Percentiles rank a stretch among this genome's conserved stretches.
These are phyloP conservation scores for Alternaria rosae DNA, from an alignment of 2,329 filamentous ascomycete genomes.

Conservation along the genomic window DNA sequence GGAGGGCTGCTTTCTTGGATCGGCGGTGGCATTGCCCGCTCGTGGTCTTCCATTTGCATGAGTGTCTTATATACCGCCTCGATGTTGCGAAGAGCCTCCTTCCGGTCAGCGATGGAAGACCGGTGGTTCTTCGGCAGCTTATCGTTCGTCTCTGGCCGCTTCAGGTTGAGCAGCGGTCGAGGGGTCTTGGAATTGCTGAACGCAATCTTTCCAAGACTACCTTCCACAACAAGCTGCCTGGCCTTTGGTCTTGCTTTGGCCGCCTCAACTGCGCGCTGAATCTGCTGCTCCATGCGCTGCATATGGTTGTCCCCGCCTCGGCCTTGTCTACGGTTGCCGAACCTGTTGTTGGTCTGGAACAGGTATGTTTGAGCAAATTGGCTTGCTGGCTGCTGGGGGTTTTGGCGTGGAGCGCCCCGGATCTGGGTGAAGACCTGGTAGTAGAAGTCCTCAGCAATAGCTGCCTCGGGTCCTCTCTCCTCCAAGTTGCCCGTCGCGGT, in stretches of 20 bases:
- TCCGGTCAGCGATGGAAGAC: slow-evolving; percentile 73
- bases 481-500: slow-evolving; percentile 87
- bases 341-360: slow-evolving; percentile 88
- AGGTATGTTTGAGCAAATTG: slow-evolving; percentile 98
- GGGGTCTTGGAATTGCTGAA: slow-evolving; percentile 99
- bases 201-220: slow-evolving; percentile 95
- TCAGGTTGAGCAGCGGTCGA: slow-evolving; percentile 93
- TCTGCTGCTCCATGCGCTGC: slow-evolving; percentile 99
- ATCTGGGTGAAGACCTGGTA: slow-evolving; percentile 98
- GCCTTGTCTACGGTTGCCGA: slow-evolving; percentile 77
- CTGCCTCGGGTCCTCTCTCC: slow-evolving; percentile 79
- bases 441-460: slow-evolving; percentile 93
- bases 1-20: slow-evolving; percentile 70
- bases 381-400: slow-evolving; percentile 89
- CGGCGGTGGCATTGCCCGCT: slow-evolving; percentile 77
- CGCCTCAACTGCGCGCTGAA: slow-evolving; percentile 94
- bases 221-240: slow-evolving; percentile 94
- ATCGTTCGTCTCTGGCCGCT: slow-evolving; percentile 76
- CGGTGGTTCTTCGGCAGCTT: slow-evolving; percentile 52
- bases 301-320: slow-evolving; percentile 94
- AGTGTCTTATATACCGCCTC: slow-evolving; percentile 86
- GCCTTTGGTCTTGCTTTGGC: slow-evolving; percentile 98
- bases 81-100: slow-evolving; percentile 83
- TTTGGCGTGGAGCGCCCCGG: slow-evolving; percentile 84
- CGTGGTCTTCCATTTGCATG: slow-evolving; percentile 94